These are phyloP conservation scores for Leccinum subrobustum DNA, from an alignment of 1,284 basidiomycete genomes.

Conservation along the genomic window DNA sequence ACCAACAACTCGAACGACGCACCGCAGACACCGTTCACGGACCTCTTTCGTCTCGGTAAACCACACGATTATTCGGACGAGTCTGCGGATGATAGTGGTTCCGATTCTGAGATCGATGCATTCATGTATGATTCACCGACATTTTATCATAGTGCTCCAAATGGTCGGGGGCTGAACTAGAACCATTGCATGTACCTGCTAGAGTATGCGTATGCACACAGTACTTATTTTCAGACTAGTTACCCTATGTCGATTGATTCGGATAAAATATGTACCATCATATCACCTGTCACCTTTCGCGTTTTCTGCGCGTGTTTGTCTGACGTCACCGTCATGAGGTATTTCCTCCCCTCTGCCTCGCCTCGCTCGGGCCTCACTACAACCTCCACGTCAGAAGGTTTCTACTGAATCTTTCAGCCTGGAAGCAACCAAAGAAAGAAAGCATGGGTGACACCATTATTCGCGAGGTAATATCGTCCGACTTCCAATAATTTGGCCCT, in stretches of 20 bases:
- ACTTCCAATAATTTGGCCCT: background rate
- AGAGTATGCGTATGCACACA: slow-evolving; percentile 8
- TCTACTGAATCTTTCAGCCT: slow-evolving; percentile 4
- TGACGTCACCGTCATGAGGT: slow-evolving; percentile 23
- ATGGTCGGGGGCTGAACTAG: slow-evolving; percentile 39
- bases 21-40: slow-evolving; percentile 76
- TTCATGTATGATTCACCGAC: slow-evolving; percentile 65
- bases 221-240: slow-evolving; percentile 2
- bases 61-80: slow-evolving; percentile 41
- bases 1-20: slow-evolving; percentile 51
- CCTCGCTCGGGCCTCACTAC: slow-evolving; percentile 11
- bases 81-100: slow-evolving; percentile 51
- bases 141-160: slow-evolving; percentile 42
- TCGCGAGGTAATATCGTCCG: slow-evolving; percentile 26
- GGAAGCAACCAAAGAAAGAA: slow-evolving; percentile 6
- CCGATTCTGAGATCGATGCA: slow-evolving; percentile 64
- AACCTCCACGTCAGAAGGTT: slow-evolving; percentile 18
- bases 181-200: background rate
- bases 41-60: slow-evolving; percentile 65
- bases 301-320: slow-evolving; percentile 15
- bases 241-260: background rate
- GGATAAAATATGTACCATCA: background rate
- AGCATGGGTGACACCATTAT: slow-evolving; percentile 29
- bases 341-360: slow-evolving; percentile 15
- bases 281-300: slow-evolving; percentile 6